Evolutionary conservation across 148 eudicot species (phyloP), one percentile per base, ranked within the genome.

Genomic region (Drosera capensis): DNA sequence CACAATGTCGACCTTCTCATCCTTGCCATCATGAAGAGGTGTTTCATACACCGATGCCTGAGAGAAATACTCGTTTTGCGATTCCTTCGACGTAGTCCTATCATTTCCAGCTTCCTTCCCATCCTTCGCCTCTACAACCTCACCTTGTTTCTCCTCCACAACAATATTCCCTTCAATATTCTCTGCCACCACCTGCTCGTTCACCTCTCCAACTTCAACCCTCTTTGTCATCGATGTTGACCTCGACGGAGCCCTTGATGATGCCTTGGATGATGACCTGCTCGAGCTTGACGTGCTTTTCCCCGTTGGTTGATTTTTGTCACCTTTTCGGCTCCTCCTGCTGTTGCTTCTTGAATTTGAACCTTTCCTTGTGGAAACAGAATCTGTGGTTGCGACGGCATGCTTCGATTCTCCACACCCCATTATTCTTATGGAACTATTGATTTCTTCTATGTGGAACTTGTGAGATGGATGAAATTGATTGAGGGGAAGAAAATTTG

Each of bases 391-490:
- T 8, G 68, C 65, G 29, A 59, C 58, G 3, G 71, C 63, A 7
- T 69, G 68, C 52, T 73, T 73, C 48, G 79, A 78, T 71, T 65
- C 49, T 36, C 80, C 71, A 65, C 85, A 78, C 34, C 85, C 85
- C 85, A 73, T 78, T 42, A n/a, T n/a, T n/a, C n/a, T n/a, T n/a
- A n/a, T n/a, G n/a, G n/a, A n/a, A n/a, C n/a, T n/a, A n/a, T n/a
- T n/a, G n/a, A n/a, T n/a, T n/a, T n/a, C n/a, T n/a, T n/a, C n/a
- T n/a, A n/a, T n/a, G n/a, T n/a, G n/a, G n/a, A n/a, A n/a, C n/a
- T n/a, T n/a, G n/a, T n/a, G n/a, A n/a, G n/a, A n/a, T n/a, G n/a
- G n/a, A n/a, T n/a, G n/a, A n/a, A n/a, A n/a, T n/a, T n/a, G n/a
- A n/a, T n/a, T n/a, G n/a, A n/a, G n/a, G n/a, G n/a, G n/a, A n/a